Percentiles rank a stretch among this genome's conserved stretches.
phyloP scores from a whole-genome alignment of 345 rosid species.

The Populus nigra region DNA sequence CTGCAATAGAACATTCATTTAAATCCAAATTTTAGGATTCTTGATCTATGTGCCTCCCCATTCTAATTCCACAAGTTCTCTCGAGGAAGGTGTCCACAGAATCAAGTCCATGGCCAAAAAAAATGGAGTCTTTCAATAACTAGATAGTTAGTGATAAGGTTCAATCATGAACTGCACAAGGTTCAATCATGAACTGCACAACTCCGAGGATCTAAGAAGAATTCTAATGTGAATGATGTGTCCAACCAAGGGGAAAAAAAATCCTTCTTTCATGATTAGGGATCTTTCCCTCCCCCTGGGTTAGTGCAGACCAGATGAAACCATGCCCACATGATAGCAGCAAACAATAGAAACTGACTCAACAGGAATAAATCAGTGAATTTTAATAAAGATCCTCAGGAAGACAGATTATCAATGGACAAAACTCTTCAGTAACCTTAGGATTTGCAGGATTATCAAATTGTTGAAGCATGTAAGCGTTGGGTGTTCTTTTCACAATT shows the following conservation, averaged over 20 bases:
- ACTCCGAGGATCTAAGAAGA: background rate
- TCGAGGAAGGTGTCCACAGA: too few relatives aligned
- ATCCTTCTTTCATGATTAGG: too few relatives aligned
- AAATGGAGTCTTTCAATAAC: background rate
- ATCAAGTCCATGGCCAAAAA: background rate
- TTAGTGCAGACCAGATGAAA: background rate
- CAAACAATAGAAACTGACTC: background rate
- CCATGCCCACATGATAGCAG: background rate
- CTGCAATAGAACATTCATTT: conserved; percentile 13
- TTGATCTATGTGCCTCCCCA: background rate
- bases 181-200: background rate
- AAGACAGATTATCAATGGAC: conserved; percentile 9
- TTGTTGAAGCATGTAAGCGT: conserved; percentile 34
- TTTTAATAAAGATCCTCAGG: background rate
- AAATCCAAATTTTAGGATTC: background rate
- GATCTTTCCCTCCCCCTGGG: background rate
- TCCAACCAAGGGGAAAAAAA: background rate
- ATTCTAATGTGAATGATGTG: background rate
- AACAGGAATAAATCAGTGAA: background rate
- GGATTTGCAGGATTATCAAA: conserved; percentile 40
- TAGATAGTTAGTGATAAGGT: background rate
- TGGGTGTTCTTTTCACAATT: conserved; percentile 31
- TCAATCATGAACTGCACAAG: background rate
- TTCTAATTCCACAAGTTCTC: too few relatives aligned
- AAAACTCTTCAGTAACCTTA: conserved; percentile 19